These are phyloP conservation scores for Pseudogymnoascus sp. DNA, from an alignment of 2,329 filamentous ascomycete genomes.

Conservation along the genomic window DNA sequence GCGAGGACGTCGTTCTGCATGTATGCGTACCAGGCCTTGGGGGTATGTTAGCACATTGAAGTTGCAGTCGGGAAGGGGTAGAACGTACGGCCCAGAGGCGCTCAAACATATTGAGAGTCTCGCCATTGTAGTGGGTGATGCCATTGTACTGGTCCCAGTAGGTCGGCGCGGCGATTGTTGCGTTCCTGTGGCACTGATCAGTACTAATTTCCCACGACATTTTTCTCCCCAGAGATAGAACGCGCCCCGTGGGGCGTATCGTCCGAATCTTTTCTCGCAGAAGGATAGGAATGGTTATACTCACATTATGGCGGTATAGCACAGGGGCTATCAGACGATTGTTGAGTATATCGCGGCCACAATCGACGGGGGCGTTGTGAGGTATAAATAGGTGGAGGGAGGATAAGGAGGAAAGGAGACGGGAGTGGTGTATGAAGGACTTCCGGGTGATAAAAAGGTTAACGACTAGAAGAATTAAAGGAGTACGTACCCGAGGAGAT, in stretches of 20 bases:
- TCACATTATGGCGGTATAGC: conserved; percentile 4
- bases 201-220: conserved; percentile 2
- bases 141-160: conserved; percentile 54
- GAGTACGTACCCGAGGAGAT: conserved; percentile 3
- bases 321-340: conserved; percentile 4
- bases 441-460: not conserved
- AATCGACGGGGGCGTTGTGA: not conserved
- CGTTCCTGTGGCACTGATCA: not conserved
- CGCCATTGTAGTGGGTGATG: conserved; percentile 64
- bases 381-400: not conserved
- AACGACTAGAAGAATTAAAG: not conserved
- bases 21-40: conserved; percentile 81
- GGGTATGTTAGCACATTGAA: conserved; percentile 16
- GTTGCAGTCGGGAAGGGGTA: conserved; percentile 11
- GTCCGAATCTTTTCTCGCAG: not conserved
- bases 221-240: not conserved
- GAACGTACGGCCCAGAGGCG: conserved; percentile 72
- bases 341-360: not conserved
- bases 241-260: not conserved
- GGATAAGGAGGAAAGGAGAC: conserved; percentile 5
- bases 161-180: conserved; percentile 15
- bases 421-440: not conserved
- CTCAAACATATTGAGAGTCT: conserved; percentile 74
- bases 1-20: conserved; percentile 97
- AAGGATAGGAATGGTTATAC: not conserved